phyloP scores from a whole-genome alignment of 176 grass and related monocot species.

The Raddia distichophylla region DNA sequence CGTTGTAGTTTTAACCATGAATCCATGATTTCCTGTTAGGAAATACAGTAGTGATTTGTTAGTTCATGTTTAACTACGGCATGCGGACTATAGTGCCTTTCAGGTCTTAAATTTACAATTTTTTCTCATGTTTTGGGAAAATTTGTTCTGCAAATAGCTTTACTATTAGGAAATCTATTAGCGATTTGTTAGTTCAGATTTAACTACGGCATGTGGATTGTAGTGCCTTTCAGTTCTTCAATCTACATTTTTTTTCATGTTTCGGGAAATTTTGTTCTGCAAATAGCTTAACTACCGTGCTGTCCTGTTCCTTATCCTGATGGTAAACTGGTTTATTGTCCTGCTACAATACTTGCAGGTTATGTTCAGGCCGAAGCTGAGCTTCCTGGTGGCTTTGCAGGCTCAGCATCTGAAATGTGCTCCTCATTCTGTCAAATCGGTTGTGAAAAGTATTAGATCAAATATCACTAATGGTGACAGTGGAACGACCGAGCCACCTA shows the following conservation, averaged over 20 bases:
- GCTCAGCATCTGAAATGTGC: slow-evolving; percentile 47
- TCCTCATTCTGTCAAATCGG: slow-evolving; percentile 50
- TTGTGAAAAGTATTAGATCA: slow-evolving; percentile 47
- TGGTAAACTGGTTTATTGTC: slow-evolving; percentile 2
- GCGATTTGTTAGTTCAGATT: background rate
- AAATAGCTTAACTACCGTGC: background rate
- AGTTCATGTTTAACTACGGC: slow-evolving; percentile 1
- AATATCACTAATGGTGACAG: slow-evolving; percentile 56
- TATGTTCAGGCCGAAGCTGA: slow-evolving; percentile 50
- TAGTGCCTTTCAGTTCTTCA: background rate
- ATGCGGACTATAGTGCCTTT: background rate
- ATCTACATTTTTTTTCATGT: background rate
- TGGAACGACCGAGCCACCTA: slow-evolving; percentile 57
- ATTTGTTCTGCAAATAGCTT: background rate
- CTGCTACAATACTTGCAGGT: slow-evolving; percentile 44
- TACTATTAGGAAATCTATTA: background rate
- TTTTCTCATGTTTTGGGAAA: background rate
- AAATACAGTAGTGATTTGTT: background rate
- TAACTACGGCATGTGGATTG: background rate
- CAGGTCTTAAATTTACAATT: background rate
- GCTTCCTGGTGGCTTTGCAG: slow-evolving; percentile 45
- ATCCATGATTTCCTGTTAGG: background rate
- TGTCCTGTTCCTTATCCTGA: slow-evolving; percentile 14
- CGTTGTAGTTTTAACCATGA: background rate
- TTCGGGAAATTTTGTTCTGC: background rate